These are phyloP conservation scores for Bruguiera gymnorhiza DNA, from an alignment of 345 rosid genomes.

Conservation along the genomic window DNA sequence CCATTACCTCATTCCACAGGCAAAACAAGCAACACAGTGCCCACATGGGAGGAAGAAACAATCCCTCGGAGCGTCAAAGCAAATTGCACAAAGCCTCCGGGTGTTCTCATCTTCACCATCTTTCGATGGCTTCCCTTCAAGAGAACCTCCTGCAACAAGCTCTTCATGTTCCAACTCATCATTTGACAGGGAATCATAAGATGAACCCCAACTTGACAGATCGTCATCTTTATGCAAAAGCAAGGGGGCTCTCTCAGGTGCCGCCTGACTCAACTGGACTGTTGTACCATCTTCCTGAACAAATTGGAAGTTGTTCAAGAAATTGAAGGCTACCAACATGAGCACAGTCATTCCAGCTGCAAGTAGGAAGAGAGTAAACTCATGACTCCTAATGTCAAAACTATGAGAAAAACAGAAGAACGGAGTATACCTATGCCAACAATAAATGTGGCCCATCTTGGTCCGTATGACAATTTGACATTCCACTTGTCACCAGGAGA, in stretches of 20 bases:
- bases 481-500: conserved; percentile 51
- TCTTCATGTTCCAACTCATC: conserved; percentile 72
- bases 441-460: conserved; percentile 87
- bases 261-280: conserved; percentile 35
- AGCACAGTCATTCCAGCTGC: conserved; percentile 69
- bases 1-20: conserved; percentile 78
- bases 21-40: conserved; percentile 87
- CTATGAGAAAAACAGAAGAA: conserved; percentile 3
- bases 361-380: conserved; percentile 9
- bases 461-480: conserved; percentile 73
- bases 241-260: conserved; percentile 64
- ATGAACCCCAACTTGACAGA: conserved; percentile 89
- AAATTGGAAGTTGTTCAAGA: conserved; percentile 54
- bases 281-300: conserved; percentile 36
- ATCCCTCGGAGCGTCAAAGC: conserved; percentile 97
- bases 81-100: conserved; percentile 87
- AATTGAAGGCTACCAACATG: conserved; percentile 56
- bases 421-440: conserved; percentile 64
- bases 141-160: conserved; percentile 34
- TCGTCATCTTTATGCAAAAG: conserved; percentile 82
- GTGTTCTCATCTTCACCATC: conserved; percentile 69
- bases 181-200: conserved; percentile 71
- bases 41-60: conserved; percentile 99
- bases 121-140: conserved; percentile 39
- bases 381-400: neutral